phyloP scores from a whole-genome alignment of 805 yeast species.

The Candida germanica region DNA sequence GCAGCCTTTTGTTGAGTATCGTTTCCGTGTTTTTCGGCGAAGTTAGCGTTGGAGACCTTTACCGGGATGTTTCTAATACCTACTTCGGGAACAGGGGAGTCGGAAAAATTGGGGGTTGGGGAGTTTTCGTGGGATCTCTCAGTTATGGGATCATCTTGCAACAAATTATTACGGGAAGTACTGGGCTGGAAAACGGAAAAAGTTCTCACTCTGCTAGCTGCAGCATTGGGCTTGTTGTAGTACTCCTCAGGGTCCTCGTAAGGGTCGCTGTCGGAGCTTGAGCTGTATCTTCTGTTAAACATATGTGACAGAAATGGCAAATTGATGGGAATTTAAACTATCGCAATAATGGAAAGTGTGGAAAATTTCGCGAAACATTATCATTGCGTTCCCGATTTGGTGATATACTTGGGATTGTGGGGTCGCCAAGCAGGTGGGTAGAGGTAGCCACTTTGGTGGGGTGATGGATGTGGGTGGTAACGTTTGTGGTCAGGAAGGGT shows the following conservation, averaged over 20 bases:
- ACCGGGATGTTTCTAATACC: conserved; percentile 8
- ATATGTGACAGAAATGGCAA: neutral
- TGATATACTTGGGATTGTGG: too few species aligned
- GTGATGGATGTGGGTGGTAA: too few species aligned
- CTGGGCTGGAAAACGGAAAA: conserved; percentile 40
- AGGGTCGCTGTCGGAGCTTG: conserved; percentile 55
- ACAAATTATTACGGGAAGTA: conserved; percentile 3
- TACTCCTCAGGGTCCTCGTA: conserved; percentile 66
- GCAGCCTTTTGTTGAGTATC: neutral
- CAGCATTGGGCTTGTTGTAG: conserved; percentile 42
- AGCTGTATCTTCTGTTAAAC: conserved; percentile 31
- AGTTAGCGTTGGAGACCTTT: neutral
- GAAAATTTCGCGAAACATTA: neutral
- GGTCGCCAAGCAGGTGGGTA: too few species aligned
- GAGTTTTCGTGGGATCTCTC: conserved; percentile 10
- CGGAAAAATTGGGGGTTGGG: conserved; percentile 7
- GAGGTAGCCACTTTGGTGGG: too few species aligned
- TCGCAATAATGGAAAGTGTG: neutral
- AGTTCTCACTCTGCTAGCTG: conserved; percentile 54
- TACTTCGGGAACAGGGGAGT: conserved; percentile 7
- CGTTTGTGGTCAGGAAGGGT: too few species aligned
- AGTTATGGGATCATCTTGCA: conserved; percentile 5
- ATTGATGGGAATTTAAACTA: neutral
- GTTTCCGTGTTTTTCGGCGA: too few species aligned
- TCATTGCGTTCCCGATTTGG: too few species aligned